phyloP scores from a whole-genome alignment of 116 monocot genomes.

The Papilionanthe hybrid region DNA sequence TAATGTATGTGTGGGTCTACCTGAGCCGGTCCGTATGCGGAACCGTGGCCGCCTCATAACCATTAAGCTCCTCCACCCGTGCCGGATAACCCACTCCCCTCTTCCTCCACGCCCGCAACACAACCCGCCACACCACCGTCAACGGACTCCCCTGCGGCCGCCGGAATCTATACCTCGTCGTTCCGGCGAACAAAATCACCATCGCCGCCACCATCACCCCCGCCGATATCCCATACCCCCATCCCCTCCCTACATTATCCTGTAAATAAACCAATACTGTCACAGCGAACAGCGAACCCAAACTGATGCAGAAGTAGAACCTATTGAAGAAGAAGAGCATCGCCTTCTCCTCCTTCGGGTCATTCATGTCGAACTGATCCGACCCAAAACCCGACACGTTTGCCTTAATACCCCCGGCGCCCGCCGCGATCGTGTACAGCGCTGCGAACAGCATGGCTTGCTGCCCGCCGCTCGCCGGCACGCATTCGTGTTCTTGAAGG shows the following conservation, averaged over 20 bases:
- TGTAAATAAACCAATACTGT: slow-evolving; percentile 52
- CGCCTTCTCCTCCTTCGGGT: slow-evolving; percentile 25
- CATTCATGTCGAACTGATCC: slow-evolving; percentile 39
- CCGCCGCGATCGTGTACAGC: slow-evolving; percentile 43
- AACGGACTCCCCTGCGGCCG: slow-evolving; percentile 33
- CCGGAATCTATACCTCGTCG: slow-evolving; percentile 34
- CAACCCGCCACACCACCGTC: slow-evolving; percentile 26
- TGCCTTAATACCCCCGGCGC: slow-evolving; percentile 43
- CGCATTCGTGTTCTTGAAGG: slow-evolving; percentile 13
- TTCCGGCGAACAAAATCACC: slow-evolving; percentile 26
- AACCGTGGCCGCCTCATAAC: slow-evolving; percentile 6
- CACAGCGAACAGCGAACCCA: slow-evolving; percentile 37
- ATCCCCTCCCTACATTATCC: slow-evolving; percentile 42
- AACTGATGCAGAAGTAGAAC: slow-evolving; percentile 51
- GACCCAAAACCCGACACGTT: slow-evolving; percentile 54
- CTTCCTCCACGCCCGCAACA: slow-evolving; percentile 26
- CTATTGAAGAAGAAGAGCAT: slow-evolving; percentile 55
- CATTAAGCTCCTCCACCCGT: slow-evolving; percentile 6
- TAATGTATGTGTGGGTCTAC: no score
- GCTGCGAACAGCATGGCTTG: slow-evolving; percentile 29
- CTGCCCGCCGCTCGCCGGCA: slow-evolving; percentile 25
- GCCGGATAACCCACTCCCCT: slow-evolving; percentile 9
- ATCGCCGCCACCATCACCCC: slow-evolving; percentile 23
- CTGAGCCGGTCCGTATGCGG: slow-evolving; percentile 12
- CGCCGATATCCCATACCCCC: slow-evolving; percentile 40